These are phyloP conservation scores for Allantophomopsis cytisporea DNA, from an alignment of 2,329 filamentous ascomycete genomes.

Conservation along the genomic window DNA sequence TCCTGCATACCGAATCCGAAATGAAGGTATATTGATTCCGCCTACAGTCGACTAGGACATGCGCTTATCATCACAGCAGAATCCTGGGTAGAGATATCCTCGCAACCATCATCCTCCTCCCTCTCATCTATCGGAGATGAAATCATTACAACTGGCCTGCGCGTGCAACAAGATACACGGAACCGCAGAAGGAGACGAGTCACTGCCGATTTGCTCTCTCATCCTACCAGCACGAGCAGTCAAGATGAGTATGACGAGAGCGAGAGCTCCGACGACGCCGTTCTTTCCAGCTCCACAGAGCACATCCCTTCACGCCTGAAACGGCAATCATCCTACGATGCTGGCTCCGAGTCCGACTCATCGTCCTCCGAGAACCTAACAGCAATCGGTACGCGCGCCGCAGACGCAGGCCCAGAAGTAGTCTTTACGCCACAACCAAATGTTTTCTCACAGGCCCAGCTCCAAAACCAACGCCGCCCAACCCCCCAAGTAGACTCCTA, in stretches of 20 bases:
- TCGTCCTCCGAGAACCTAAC: constrained; percentile 70
- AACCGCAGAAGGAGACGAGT: constrained; percentile 41
- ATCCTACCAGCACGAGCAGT: constrained; percentile 47
- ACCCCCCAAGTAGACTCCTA: constrained; percentile 18
- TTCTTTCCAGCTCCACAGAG: constrained; percentile 45
- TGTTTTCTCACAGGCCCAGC: constrained; percentile 76
- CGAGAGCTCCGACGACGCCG: constrained; percentile 72
- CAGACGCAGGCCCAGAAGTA: constrained; percentile 23
- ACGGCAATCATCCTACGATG: constrained; percentile 1
- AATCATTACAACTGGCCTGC: constrained; percentile 79
- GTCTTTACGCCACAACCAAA: constrained; percentile 80
- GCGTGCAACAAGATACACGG: constrained; percentile 54
- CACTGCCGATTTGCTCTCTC: constrained; percentile 21
- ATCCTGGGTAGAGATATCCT: constrained; percentile 92
- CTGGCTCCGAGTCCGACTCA: constrained; percentile 29
- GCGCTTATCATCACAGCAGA: constrained; percentile 34
- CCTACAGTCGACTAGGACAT: no score
- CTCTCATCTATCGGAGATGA: constrained; percentile 77
- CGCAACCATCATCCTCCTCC: constrained; percentile 86
- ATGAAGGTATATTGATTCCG: background rate
- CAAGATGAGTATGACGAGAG: constrained; percentile 93
- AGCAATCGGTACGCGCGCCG: constrained; percentile 49
- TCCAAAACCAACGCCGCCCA: constrained; percentile 24
- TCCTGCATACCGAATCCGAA: background rate
- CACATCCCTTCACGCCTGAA: constrained; percentile 22